These are phyloP conservation scores for Bipolaris cookei DNA, from an alignment of 2,329 filamentous ascomycete genomes.

Conservation along the genomic window DNA sequence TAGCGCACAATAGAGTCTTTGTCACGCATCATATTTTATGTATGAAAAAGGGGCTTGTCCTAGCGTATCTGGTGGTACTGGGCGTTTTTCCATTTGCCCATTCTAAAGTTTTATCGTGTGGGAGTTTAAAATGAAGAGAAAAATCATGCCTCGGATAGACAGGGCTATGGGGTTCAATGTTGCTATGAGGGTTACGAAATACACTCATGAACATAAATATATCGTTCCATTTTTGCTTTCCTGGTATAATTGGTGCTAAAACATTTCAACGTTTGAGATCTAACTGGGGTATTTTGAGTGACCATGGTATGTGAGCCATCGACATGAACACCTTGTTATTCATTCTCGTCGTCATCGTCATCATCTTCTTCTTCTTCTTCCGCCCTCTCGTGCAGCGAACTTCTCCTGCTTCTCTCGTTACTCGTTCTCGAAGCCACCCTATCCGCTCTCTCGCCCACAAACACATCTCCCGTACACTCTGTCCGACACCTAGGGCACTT, in stretches of 20 bases:
- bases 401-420: slow-evolving; percentile 10
- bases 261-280: neutral
- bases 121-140: neutral
- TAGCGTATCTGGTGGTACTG: neutral
- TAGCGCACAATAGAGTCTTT: slow-evolving; percentile 15
- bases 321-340: neutral
- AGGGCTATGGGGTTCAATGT: neutral
- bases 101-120: neutral
- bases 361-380: slow-evolving; percentile 16
- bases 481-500: slow-evolving; percentile 44
- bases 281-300: slow-evolving; percentile 8
- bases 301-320: neutral
- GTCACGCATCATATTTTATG: neutral
- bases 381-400: slow-evolving; percentile 1
- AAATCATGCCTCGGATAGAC: neutral
- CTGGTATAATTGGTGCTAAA: neutral
- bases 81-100: neutral
- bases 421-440: slow-evolving; percentile 13
- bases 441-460: slow-evolving; percentile 44
- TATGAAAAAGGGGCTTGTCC: neutral
- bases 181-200: neutral
- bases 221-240: neutral
- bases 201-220: neutral
- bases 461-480: slow-evolving; percentile 59
- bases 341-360: slow-evolving; percentile 8